Base-by-base conservation (phyloP, 768 basidiomycete species). In the Saitozyma podzolica region DNA sequence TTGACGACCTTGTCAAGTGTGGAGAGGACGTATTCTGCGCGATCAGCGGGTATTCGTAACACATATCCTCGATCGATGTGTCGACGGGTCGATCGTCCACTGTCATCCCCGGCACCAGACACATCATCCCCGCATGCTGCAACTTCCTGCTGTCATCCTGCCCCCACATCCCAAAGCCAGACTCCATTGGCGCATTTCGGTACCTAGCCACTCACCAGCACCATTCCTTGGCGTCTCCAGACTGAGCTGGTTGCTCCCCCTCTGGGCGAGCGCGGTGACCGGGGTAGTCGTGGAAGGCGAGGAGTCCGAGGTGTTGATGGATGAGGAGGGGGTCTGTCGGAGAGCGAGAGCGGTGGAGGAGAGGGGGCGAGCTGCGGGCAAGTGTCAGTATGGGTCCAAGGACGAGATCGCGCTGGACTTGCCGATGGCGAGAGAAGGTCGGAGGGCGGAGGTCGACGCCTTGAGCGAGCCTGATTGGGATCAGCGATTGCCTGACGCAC, bases 1-100 rank as follows among this genome's bases (percentile, higher is more conserved):
- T 97, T 98, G 72, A 89, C 88, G 16, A 98, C 84, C 81, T 98
- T 98, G 83, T 99, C 96, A 58, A 96, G 82, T 0, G 93, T 95
- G 0, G 94, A 92, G 54, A 98, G 83, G 1, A 97, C 94, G 84
- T 97, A 98, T 81, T 99, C 96, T 92, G 71, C 17, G 55, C n/a
- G 42, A 50, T 56, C 16, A 51, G 39, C 39, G 50, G 29, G 29
- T 29, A 29, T 29, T 29, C 29, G 29, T 29, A 29, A 29, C 29
- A 29, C 29, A 29, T 29, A n/a, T 29, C 14, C 47, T 57, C n/a
- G 42, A 39, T 29, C 40, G 41, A 51, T 58, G 13, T 19, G 41
- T 49, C 20, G 37, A 29, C 5, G 2, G 2, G 45, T 47, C 45
- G 2, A 6, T 47, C 45, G n/a, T 13, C 45, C 2, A 47, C 45